These are phyloP conservation scores for Gardenia jasminoides DNA, from an alignment of 257 asterid species.

Conservation along the genomic window DNA sequence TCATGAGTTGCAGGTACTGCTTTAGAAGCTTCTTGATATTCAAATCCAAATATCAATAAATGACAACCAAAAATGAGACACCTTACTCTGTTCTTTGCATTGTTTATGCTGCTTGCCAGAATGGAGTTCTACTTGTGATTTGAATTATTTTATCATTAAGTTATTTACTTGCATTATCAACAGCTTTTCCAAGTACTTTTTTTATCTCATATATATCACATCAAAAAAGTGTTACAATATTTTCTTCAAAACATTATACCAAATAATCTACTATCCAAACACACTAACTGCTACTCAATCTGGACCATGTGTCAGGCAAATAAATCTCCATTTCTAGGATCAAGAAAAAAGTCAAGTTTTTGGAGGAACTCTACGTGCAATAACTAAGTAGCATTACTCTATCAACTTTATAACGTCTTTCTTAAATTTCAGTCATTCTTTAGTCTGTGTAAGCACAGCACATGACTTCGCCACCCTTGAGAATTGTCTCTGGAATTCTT, in stretches of 20 bases:
- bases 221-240: too few species aligned
- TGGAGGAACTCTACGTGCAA: too few species aligned
- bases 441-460: background rate
- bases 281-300: background rate
- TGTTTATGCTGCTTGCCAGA: background rate
- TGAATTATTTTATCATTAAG: too few species aligned
- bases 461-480: background rate
- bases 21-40: background rate
- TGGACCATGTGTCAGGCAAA: background rate
- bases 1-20: background rate
- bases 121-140: too few species aligned
- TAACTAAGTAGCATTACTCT: too few species aligned
- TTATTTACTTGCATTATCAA: too few species aligned
- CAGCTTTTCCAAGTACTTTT: too few species aligned
- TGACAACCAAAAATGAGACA: background rate
- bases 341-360: too few species aligned
- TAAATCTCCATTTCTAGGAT: background rate
- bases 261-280: too few species aligned
- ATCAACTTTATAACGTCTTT: too few species aligned
- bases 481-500: background rate
- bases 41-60: background rate
- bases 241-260: too few species aligned
- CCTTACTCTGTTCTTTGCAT: background rate
- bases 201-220: too few species aligned
- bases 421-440: background rate